These are phyloP conservation scores for Gomphus bonarii DNA, from an alignment of 1,284 basidiomycete species.

Conservation along the genomic window DNA sequence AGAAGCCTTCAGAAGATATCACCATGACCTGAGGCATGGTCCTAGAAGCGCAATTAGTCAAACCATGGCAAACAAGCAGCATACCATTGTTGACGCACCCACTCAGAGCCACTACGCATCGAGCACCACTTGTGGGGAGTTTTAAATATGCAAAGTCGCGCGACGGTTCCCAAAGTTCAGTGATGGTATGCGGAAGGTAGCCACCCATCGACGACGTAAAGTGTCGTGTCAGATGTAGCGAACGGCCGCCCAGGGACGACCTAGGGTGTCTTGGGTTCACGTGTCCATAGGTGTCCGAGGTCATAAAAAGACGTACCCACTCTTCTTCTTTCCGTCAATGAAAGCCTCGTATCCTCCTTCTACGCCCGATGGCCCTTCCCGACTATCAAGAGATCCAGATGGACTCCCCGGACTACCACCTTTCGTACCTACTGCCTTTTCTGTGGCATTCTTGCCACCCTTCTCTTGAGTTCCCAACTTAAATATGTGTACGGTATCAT, in stretches of 20 bases:
- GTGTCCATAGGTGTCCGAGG: background rate
- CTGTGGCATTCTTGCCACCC: conserved; percentile 13
- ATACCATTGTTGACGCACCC: conserved; percentile 41
- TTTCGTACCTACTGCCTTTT: conserved; percentile 13
- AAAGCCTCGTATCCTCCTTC: conserved; percentile 72
- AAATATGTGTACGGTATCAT: conserved; percentile 97
- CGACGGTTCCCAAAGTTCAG: conserved; percentile 96
- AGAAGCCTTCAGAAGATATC: conserved; percentile 89
- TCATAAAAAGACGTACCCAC: conserved; percentile 28
- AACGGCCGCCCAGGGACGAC: conserved; percentile 48
- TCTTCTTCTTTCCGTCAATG: conserved; percentile 50
- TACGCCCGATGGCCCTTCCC: conserved; percentile 41
- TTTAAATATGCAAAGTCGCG: conserved; percentile 92
- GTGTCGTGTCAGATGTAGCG: conserved; percentile 70
- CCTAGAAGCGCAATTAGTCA: conserved; percentile 27
- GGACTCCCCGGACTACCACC: conserved; percentile 36
- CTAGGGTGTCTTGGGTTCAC: background rate
- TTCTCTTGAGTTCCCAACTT: conserved; percentile 47
- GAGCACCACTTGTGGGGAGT: conserved; percentile 70
- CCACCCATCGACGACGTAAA: conserved; percentile 79
- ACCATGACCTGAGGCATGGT: conserved; percentile 97
- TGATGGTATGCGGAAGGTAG: conserved; percentile 84
- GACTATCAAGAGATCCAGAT: conserved; percentile 53
- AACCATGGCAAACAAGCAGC: background rate
- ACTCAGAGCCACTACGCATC: conserved; percentile 80